phyloP scores from a whole-genome alignment of 768 basidiomycete genomes.

The Russula earlei region DNA sequence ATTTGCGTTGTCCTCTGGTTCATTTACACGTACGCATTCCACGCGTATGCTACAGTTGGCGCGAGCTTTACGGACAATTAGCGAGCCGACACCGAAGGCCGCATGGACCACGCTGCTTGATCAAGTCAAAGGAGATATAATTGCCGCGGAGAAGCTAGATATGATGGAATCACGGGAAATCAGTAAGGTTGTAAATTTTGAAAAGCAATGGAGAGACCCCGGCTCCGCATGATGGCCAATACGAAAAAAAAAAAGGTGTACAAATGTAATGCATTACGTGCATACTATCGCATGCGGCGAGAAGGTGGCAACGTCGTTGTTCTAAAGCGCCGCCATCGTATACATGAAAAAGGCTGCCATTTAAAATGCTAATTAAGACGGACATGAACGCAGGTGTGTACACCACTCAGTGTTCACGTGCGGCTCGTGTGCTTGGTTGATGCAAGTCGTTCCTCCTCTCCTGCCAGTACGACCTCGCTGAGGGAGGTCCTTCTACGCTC shows the following conservation, averaged over 20 bases:
- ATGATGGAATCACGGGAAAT: conserved; percentile 31
- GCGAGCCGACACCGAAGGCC: conserved; percentile 41
- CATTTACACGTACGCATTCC: conserved; percentile 1
- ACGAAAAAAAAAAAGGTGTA: background rate
- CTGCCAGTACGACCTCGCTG: conserved; percentile 40
- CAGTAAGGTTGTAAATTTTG: background rate
- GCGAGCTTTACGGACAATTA: conserved; percentile 42
- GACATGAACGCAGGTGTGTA: background rate
- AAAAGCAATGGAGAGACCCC: conserved; percentile 12
- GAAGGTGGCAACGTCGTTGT: background rate
- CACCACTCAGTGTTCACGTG: background rate
- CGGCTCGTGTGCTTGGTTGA: background rate
- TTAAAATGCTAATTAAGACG: background rate
- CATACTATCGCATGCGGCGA: background rate
- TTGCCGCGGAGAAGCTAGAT: conserved; percentile 62
- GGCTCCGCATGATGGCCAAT: background rate
- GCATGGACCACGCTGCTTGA: conserved; percentile 40
- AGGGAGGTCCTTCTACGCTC: conserved; percentile 42
- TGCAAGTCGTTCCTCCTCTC: conserved; percentile 18
- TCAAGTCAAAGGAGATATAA: conserved; percentile 52
- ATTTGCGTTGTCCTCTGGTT: background rate
- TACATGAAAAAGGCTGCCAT: too few species aligned
- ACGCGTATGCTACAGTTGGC: too few species aligned
- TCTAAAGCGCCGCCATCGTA: background rate
- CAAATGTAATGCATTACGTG: background rate